Evolutionary conservation across 1,284 basidiomycete genomes (phyloP).

Genomic region (Hemileia vastatrix): DNA sequence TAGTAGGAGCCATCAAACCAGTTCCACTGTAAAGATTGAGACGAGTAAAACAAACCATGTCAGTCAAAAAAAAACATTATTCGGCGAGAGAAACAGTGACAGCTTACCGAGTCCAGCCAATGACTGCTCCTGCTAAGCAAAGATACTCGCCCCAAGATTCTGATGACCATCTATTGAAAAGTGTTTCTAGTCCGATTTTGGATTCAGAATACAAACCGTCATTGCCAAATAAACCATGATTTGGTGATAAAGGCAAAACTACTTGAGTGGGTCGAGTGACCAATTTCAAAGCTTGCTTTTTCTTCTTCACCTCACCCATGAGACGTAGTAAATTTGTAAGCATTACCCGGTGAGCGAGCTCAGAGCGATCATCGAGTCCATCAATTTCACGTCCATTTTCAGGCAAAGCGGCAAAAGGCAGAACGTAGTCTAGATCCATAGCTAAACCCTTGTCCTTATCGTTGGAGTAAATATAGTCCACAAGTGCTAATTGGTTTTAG

Average conservation of each 20-base stretch:
- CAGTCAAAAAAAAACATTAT: slow-evolving; percentile 25
- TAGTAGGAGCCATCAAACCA: slow-evolving; percentile 91
- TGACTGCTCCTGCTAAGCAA: slow-evolving; percentile 92
- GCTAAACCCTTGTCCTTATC: slow-evolving; percentile 52
- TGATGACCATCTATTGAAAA: slow-evolving; percentile 96
- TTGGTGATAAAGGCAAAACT: slow-evolving; percentile 90
- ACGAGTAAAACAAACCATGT: slow-evolving; percentile 45
- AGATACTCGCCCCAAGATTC: slow-evolving; percentile 99
- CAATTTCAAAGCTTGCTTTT: slow-evolving; percentile 92
- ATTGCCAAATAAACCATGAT: slow-evolving; percentile 94
- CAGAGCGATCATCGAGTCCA: slow-evolving; percentile 88
- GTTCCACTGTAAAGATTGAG: slow-evolving; percentile 80
- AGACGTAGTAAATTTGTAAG: slow-evolving; percentile 76
- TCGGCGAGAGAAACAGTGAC: slow-evolving; percentile 1
- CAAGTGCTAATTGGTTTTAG: slow-evolving; percentile 56
- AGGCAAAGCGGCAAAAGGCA: slow-evolving; percentile 95
- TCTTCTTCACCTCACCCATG: slow-evolving; percentile 89
- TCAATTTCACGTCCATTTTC: slow-evolving; percentile 98
- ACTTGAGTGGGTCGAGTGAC: slow-evolving; percentile 97
- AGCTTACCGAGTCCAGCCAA: slow-evolving; percentile 57
- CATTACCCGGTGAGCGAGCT: slow-evolving; percentile 96
- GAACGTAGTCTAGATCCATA: slow-evolving; percentile 93
- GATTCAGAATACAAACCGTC: slow-evolving; percentile 97
- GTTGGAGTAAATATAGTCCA: slow-evolving; percentile 94
- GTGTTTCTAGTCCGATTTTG: slow-evolving; percentile 92